Evolutionary conservation across 345 rosid genomes (phyloP).

Genomic region (Conringia planisiliqua): DNA sequence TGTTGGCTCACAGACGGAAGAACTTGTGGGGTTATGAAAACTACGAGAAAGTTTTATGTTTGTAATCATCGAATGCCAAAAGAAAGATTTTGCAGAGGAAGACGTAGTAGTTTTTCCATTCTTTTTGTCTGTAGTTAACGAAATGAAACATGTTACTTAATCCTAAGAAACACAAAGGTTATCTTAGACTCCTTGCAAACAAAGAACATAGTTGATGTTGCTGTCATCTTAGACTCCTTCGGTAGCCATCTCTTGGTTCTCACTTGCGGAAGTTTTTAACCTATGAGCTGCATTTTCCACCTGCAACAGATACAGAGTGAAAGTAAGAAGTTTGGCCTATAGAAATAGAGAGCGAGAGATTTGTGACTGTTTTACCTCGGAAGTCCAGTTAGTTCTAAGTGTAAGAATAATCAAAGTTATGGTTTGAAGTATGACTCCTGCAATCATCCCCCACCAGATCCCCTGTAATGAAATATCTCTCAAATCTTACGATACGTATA

Average conservation of each 20-base stretch:
- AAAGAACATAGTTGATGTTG: neutral
- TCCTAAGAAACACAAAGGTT: neutral
- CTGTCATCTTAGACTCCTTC: slow-evolving; percentile 15
- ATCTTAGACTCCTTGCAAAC: neutral
- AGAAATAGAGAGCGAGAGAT: neutral
- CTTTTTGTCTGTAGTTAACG: slow-evolving; percentile 15
- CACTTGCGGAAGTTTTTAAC: slow-evolving; percentile 44
- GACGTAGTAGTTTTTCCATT: slow-evolving; percentile 16
- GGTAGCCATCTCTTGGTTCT: slow-evolving; percentile 30
- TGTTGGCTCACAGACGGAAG: slow-evolving; percentile 23
- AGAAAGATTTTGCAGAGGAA: slow-evolving; percentile 31
- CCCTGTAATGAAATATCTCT: slow-evolving; percentile 45
- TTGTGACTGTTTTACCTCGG: slow-evolving; percentile 48
- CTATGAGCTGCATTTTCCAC: slow-evolving; percentile 62
- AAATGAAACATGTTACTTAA: slow-evolving; percentile 15
- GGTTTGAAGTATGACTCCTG: slow-evolving; percentile 71
- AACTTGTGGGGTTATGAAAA: slow-evolving; percentile 29
- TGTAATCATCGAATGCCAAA: slow-evolving; percentile 21
- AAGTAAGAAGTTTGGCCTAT: neutral
- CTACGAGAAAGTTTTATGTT: neutral
- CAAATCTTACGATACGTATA: neutral
- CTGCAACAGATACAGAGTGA: slow-evolving; percentile 35
- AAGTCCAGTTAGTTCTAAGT: slow-evolving; percentile 69
- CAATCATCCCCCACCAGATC: slow-evolving; percentile 95
- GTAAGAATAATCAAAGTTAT: slow-evolving; percentile 57